Base-by-base conservation (phyloP, 495 filamentous ascomycete genomes). In the Lasiosphaeria miniovina region DNA sequence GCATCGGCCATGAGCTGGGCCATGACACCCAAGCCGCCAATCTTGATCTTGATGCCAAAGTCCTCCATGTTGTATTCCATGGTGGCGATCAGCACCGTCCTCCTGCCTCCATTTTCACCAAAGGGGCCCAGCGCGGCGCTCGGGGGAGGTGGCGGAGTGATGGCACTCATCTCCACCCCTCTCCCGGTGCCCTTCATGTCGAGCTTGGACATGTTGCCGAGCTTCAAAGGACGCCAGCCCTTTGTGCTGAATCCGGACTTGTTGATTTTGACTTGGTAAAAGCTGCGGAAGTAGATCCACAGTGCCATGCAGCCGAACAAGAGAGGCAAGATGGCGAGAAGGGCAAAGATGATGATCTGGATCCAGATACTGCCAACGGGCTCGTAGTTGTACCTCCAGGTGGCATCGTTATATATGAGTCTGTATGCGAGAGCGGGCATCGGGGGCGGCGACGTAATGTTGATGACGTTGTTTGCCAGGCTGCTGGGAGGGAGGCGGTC, bases 11-110 rank as follows among this genome's bases (percentile, higher is more conserved):
- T 90, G 9, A 90, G 72, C 63, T 88, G 85, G 24, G 83, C 83
- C 82, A 85, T 86, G 80, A 89, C 86, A 65, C 86, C 87, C 34
- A 90, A 72, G 46, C 87, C 87, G 57, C 87, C 87, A 55, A 89
- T 89, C 70, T 90, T 90, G 70, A 89, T 84, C 67, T 86, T 88
- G 66, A 90, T 88, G 0, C 68, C 76, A 80, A 86, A 89, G 65
- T 89, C 87, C 41, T 88, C 85, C 59, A 90, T 87, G 54, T 88
- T 84, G 65, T 89, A 90, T 67, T 89, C 87, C 81, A 90, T 87
- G 17, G 86, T 89, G 6, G 86, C 86, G 49, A 89, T 84, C 9
- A 89, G 75, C 2, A 88, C 82, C 41, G 80, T 85, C 17, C 82
- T 73, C 35, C 80, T 73, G 24, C 71, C 73, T 31, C 59, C 67